Percentiles rank a stretch among this genome's conserved stretches.
These are phyloP conservation scores for Termitomyces sp. DNA, from an alignment of 768 basidiomycete species.

Conservation along the genomic window DNA sequence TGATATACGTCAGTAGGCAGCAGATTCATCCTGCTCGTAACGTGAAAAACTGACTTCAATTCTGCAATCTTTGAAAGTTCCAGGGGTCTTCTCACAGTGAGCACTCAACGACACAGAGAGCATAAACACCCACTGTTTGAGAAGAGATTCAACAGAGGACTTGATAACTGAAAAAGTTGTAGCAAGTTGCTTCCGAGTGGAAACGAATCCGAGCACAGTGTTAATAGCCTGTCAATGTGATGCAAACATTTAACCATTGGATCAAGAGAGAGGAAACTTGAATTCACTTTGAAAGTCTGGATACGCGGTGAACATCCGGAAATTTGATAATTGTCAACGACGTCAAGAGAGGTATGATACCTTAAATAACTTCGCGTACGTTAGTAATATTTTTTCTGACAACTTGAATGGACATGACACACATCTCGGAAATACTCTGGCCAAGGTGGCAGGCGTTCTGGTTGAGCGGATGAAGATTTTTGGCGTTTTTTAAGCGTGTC, in stretches of 20 bases:
- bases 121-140: slow-evolving; percentile 57
- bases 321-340: not conserved
- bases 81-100: slow-evolving; percentile 52
- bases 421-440: slow-evolving; percentile 61
- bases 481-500: not conserved
- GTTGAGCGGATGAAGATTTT: not conserved
- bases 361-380: slow-evolving; percentile 24
- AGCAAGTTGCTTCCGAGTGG: slow-evolving; percentile 75
- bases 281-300: slow-evolving; percentile 9
- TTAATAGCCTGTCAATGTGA: slow-evolving; percentile 65
- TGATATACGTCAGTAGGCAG: slow-evolving; percentile 19
- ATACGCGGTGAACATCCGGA: not conserved
- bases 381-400: not conserved
- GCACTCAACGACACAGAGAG: not conserved
- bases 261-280: not conserved
- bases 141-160: slow-evolving; percentile 73
- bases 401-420: too few species aligned
- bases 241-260: too few species aligned
- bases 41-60: slow-evolving; percentile 58
- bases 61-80: slow-evolving; percentile 78
- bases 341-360: not conserved
- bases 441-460: slow-evolving; percentile 34
- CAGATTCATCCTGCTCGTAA: not conserved
- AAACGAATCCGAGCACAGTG: slow-evolving; percentile 85
- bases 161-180: slow-evolving; percentile 75